Evolutionary conservation across 257 asterid species (phyloP).

Genomic region (Nicotiana attenuata): DNA sequence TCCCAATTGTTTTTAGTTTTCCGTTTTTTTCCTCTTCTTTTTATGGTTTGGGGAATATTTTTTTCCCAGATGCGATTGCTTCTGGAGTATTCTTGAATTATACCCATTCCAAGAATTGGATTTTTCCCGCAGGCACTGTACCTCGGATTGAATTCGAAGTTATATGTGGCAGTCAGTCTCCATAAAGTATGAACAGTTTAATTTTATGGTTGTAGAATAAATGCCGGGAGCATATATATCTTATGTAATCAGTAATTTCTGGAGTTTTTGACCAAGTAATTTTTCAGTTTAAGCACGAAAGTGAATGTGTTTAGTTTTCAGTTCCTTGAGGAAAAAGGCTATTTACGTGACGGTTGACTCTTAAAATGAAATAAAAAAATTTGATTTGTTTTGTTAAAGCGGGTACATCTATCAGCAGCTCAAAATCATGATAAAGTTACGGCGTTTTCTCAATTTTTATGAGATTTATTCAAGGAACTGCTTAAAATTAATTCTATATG

Average conservation of each 20-base stretch:
- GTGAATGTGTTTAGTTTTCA: not conserved
- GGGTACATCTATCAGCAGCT: too few species aligned
- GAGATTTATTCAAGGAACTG: not conserved
- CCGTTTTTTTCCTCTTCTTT: not conserved
- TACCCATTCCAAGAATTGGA: not conserved
- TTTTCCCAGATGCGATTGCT: not conserved
- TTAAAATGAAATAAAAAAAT: not conserved
- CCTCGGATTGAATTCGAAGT: not conserved
- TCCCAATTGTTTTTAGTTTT: not conserved
- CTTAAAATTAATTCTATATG: not conserved
- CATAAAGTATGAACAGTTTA: too few species aligned
- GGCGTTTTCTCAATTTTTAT: not conserved
- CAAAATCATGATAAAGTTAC: too few species aligned
- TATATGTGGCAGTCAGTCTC: not conserved
- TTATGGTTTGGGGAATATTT: not conserved
- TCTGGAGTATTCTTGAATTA: not conserved
- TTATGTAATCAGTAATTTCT: too few species aligned
- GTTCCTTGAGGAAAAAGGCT: not conserved
- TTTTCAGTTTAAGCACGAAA: not conserved
- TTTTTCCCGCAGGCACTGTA: not conserved
- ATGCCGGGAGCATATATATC: too few species aligned
- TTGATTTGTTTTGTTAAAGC: too few species aligned
- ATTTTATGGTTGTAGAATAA: too few species aligned
- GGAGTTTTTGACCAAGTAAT: not conserved
- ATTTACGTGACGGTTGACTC: not conserved